Conservation (phyloP, 2,329 filamentous ascomycete species). For the Pseudonectria foliicola region DNA sequence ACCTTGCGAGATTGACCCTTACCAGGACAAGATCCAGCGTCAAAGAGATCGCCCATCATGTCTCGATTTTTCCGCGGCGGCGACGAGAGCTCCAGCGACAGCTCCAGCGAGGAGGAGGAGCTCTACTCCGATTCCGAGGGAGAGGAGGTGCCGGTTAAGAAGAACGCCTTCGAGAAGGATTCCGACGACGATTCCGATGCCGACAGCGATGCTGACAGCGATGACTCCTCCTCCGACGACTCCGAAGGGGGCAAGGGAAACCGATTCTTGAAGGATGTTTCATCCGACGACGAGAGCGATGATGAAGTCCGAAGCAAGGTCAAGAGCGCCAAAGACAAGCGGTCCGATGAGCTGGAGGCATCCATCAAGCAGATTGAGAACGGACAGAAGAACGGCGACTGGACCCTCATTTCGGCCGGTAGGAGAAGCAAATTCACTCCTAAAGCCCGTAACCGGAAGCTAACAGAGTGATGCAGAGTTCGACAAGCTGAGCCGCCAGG, state of each 20-base stretch:
- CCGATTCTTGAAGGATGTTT: conserved; percentile 73
- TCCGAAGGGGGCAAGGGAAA: conserved; percentile 62
- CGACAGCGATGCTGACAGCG: conserved; percentile 45
- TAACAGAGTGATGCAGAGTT: conserved; percentile 55
- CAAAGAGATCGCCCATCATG: conserved; percentile 50
- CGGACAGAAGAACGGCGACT: conserved; percentile 94
- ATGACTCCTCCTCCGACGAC: conserved; percentile 48
- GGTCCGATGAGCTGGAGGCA: conserved; percentile 84
- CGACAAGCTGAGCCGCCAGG: conserved; percentile 87
- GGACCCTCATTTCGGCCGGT: conserved; percentile 88
- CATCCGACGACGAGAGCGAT: conserved; percentile 75
- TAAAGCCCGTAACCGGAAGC: conserved; percentile 2
- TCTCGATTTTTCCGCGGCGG: conserved; percentile 96
- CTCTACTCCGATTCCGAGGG: conserved; percentile 68
- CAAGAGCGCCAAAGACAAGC: conserved; percentile 98
- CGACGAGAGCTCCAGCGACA: conserved; percentile 89
- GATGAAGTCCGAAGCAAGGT: conserved; percentile 80
- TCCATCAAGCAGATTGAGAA: conserved; percentile 92
- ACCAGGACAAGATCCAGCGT: conserved; percentile 24
- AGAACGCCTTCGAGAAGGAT: conserved; percentile 38
- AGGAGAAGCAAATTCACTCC: conserved; percentile 16
- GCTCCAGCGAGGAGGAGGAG: conserved; percentile 92
- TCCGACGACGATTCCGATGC: conserved; percentile 47
- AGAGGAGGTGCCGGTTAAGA: conserved; percentile 39
- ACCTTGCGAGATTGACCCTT: conserved; percentile 22